Base-by-base conservation (phyloP, 345 rosid genomes). In the Viola odorata region DNA sequence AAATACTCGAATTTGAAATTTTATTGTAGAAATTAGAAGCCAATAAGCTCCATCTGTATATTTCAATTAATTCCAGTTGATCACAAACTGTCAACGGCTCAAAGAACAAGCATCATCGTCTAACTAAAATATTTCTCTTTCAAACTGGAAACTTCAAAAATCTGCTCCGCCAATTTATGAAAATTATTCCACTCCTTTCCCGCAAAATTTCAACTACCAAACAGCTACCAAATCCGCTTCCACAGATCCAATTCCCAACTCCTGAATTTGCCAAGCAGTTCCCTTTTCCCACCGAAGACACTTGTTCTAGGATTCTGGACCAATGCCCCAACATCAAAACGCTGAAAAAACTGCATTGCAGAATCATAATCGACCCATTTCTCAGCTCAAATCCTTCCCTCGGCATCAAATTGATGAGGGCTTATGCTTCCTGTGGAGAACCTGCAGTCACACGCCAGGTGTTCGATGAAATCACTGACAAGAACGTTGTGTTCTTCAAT, bases 381-480 rank as follows among this genome's bases (percentile, higher is more conserved):
- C 69, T 84, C 3, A 64, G 69, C 44, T 45, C 57, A 36, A 70
- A 76, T 60, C 73, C 88, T 9, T 69, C 90, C 17, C 53, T 88
- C 38, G 81, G 79, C 52, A 76, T 88, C 73, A 84, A 84, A 67
- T 66, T 85, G 55, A 85, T 85, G 83, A 73, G 81, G 50, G 73
- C 78, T n/a, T 88, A 82, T 55, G 74, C 86, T 1, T 64, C 78
- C 59, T 5, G 71, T 4, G 85, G 82, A 4, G 79, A 79, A 57
- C 76, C 83, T 6, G n/a, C 38, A 1, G 32, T 60, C 56, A 65
- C 88, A 50, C 92, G 88, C 78, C 81, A 76, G 44, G 38, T 85
- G 69, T 88, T 88, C 78, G 96, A 82, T 16, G 81, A 75, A 84
- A 85, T 77, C 72, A 62, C 86, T 13, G 79, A 79, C 12, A 82